Conservation (phyloP, 495 filamentous ascomycete genomes). For the Annulohypoxylon nitens region DNA sequence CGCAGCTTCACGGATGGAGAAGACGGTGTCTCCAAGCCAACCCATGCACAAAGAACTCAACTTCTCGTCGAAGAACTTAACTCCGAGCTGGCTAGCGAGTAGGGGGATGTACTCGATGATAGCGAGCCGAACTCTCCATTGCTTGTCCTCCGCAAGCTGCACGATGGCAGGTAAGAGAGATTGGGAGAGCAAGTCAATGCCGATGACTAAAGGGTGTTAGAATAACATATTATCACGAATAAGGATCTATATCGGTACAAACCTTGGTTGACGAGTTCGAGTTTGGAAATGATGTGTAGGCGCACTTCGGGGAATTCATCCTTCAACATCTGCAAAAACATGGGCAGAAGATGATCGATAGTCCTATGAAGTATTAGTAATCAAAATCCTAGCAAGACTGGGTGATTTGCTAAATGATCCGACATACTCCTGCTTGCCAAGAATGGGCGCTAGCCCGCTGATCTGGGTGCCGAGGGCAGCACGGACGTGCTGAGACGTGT, state of each 20-base stretch:
- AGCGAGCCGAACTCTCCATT: conserved; percentile 97
- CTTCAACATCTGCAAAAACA: conserved; percentile 99
- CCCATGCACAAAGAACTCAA: conserved; percentile 96
- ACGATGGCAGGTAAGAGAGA: conserved; percentile 98
- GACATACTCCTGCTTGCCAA: conserved; percentile 96
- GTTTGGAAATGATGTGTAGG: conserved; percentile 97
- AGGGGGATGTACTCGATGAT: conserved; percentile 99
- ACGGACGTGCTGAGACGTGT: conserved; percentile 95
- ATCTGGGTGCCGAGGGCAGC: conserved; percentile 97
- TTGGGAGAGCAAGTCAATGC: conserved; percentile 95
- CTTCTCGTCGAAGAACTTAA: conserved; percentile 98
- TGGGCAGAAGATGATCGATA: conserved; percentile 94
- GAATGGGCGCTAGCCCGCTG: conserved; percentile 94
- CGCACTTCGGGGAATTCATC: conserved; percentile 98
- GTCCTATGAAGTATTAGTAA: conserved; percentile 68
- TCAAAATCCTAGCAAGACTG: background rate
- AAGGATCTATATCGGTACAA: conserved; percentile 29
- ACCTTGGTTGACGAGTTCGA: conserved; percentile 98
- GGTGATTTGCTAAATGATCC: background rate
- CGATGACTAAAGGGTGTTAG: conserved; percentile 76
- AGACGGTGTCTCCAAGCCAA: conserved; percentile 99
- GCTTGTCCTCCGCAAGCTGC: conserved; percentile 97
- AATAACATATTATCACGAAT: conserved; percentile 31
- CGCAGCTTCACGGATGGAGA: conserved; percentile 96
- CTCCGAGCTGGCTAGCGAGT: conserved; percentile 93